These are phyloP conservation scores for Rubia occidens DNA, from an alignment of 305 asterid genomes.

Conservation along the genomic window DNA sequence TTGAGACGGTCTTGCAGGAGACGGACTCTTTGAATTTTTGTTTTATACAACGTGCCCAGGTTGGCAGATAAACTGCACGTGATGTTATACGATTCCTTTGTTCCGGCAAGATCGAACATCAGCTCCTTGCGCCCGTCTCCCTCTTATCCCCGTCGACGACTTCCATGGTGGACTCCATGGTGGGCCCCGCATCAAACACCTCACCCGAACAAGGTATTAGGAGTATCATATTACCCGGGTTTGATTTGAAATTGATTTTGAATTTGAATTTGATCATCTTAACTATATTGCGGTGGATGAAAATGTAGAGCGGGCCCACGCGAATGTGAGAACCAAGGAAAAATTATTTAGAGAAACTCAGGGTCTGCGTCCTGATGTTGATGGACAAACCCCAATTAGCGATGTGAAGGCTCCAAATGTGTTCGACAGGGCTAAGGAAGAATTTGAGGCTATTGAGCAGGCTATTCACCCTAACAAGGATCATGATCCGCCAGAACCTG, in stretches of 20 bases:
- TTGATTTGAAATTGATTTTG: neutral
- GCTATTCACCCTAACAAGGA: slow-evolving; percentile 55
- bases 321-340: slow-evolving; percentile 42
- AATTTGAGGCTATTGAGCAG: slow-evolving; percentile 58
- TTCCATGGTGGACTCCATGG: slow-evolving; percentile 32
- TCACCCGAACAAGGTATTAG: slow-evolving; percentile 20
- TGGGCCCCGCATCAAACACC: slow-evolving; percentile 17
- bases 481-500: slow-evolving; percentile 10
- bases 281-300: slow-evolving; percentile 24
- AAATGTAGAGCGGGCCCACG: slow-evolving; percentile 39
- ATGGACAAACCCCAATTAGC: slow-evolving; percentile 35
- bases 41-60: too few species aligned
- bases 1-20: too few species aligned
- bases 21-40: too few species aligned
- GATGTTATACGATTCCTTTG: neutral
- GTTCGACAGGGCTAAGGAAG: slow-evolving; percentile 55
- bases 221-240: neutral
- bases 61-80: neutral
- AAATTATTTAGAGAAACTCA: slow-evolving; percentile 48
- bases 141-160: neutral
- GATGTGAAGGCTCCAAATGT: slow-evolving; percentile 24
- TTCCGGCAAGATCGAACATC: neutral
- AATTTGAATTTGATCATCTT: neutral
- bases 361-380: slow-evolving; percentile 54
- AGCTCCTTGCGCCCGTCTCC: neutral